Evolutionary conservation across 1,284 basidiomycete genomes (phyloP), one percentile per base, ranked within the genome.

Genomic region (Ceratobasidium sp.): DNA sequence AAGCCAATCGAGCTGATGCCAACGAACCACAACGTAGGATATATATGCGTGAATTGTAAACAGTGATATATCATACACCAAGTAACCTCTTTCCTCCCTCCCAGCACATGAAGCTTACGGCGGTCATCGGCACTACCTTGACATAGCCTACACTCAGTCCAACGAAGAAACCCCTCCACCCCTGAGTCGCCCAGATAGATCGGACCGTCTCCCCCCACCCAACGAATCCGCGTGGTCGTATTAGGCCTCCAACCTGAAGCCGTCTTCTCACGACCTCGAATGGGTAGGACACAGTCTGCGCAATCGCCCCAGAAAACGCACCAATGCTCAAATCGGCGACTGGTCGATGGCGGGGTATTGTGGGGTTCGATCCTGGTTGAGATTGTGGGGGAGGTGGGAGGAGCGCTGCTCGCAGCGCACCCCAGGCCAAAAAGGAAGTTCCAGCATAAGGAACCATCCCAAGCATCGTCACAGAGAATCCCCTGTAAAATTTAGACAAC

Each of bases 371-470:
- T 43, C 78, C 34, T 5, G 50, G 80, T 71, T 80, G 8, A 72
- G 81, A 73, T 78, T 47, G 55, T 74, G 74, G 22, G 75, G 74
- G 67, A 6, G 72, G 56, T 32, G 85, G 85, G 29, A 89, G 79
- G 69, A 93, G 81, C 64, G 82, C 81, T 2, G 90, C 83, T 73
- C 92, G 90, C 50, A 96, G 84, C 73, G 86, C 90, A 45, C 92
- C 94, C 89, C 94, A 98, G 22, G 90, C 89, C 65, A 99, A 85
- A 82, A 99, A 99, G 12, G 92, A 94, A 0, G 94, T 95, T 7
- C 97, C 97, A 0, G 96, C 95, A 76, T 99, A 99, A 0, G 97
- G 97, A 20, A 99, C 84, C 87, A 98, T 98, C 47, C 95, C 95
- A 25, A 87, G 78, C 49, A 97, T 80, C n/a, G 93, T 94, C 38